These are phyloP conservation scores for Dryas alaskensis DNA, from an alignment of 306 rosid species.

Conservation along the genomic window DNA sequence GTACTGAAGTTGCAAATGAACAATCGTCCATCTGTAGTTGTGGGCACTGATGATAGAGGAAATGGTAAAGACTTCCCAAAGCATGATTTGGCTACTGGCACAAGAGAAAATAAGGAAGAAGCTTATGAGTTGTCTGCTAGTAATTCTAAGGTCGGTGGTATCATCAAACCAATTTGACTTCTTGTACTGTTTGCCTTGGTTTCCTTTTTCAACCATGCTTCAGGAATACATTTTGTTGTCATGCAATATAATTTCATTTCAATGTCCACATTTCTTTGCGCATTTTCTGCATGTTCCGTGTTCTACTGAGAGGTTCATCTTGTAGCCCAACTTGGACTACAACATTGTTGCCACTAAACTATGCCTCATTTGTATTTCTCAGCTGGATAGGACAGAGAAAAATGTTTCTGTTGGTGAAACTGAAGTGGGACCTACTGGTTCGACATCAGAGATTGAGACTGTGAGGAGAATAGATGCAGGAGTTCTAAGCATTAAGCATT, in stretches of 20 bases:
- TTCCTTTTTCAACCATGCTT: background rate
- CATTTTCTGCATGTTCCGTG: background rate
- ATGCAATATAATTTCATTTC: background rate
- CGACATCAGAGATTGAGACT: constrained; percentile 41
- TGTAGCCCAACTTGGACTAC: background rate
- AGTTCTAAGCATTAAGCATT: constrained; percentile 50
- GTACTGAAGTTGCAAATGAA: constrained; percentile 54
- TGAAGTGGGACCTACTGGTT: constrained; percentile 27
- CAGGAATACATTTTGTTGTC: background rate
- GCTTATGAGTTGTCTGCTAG: constrained; percentile 32
- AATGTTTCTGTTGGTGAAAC: constrained; percentile 30
- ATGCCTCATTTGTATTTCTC: constrained; percentile 25
- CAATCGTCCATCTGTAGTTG: constrained; percentile 32
- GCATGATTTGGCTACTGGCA: constrained; percentile 28
- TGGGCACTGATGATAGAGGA: constrained; percentile 18
- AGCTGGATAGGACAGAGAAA: constrained; percentile 38
- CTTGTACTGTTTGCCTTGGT: background rate
- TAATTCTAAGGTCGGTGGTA: constrained; percentile 47
- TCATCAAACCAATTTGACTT: background rate
- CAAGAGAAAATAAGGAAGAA: constrained; percentile 42
- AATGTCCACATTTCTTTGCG: background rate
- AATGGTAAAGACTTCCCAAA: constrained; percentile 27
- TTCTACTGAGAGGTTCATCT: background rate
- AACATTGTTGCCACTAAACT: constrained; percentile 4
- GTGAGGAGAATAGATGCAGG: constrained; percentile 83